Percentiles rank a stretch among this genome's conserved stretches.
Evolutionary conservation across 192 early-diverging fungal species (phyloP).

Genomic region (Phycomyces blakesleeanus): DNA sequence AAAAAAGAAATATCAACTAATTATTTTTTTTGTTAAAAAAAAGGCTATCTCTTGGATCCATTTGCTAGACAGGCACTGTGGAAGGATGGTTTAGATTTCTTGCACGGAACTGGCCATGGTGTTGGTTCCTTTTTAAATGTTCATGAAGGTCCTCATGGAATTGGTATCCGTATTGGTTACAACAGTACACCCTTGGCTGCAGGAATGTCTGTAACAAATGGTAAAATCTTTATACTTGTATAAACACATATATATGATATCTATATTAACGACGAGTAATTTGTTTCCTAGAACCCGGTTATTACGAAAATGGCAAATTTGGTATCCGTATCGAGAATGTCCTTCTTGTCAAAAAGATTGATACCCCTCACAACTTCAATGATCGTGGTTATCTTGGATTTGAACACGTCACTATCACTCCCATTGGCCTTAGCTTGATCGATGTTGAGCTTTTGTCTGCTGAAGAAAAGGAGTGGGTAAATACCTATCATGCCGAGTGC

Average conservation of each 20-base stretch:
- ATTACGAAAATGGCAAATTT: conserved; percentile 94
- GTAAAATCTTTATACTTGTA: no score
- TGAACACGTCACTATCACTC: conserved; percentile 88
- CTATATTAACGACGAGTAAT: no score
- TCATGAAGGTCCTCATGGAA: conserved; percentile 94
- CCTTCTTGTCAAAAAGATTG: conserved; percentile 68
- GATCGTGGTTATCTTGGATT: conserved; percentile 79
- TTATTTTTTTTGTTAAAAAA: conserved; percentile 11
- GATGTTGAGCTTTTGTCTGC: conserved; percentile 62
- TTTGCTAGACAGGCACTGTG: conserved; percentile 85
- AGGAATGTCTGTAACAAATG: conserved; percentile 96
- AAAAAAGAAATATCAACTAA: no score
- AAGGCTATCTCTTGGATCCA: conserved; percentile 86
- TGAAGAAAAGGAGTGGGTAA: conserved; percentile 84
- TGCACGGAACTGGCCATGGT: conserved; percentile 97
- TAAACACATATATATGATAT: no score
- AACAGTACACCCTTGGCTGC: conserved; percentile 74
- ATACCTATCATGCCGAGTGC: conserved; percentile 77
- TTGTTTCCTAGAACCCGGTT: conserved; percentile 76
- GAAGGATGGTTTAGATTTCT: conserved; percentile 90
- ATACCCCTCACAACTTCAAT: conserved; percentile 83
- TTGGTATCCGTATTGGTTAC: conserved; percentile 71
- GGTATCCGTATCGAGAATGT: conserved; percentile 98
- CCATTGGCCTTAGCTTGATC: conserved; percentile 85
- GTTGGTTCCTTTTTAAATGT: conserved; percentile 95